These are phyloP conservation scores for Alternaria alternata DNA, from an alignment of 2,329 filamentous ascomycete genomes.

Conservation along the genomic window DNA sequence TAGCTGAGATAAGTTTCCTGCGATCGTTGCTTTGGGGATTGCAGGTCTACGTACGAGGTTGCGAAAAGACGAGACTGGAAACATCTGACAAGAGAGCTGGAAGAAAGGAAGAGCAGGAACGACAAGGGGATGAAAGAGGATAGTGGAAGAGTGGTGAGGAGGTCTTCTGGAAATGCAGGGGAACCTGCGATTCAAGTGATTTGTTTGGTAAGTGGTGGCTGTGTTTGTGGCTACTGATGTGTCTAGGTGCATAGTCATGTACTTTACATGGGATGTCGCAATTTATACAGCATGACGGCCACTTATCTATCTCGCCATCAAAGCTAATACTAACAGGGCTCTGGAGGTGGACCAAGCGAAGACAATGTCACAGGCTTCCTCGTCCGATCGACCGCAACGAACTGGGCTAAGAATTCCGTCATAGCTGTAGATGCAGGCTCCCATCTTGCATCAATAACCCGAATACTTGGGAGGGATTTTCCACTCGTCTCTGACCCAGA, in stretches of 20 bases:
- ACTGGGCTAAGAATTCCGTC: constrained; percentile 83
- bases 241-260: not conserved
- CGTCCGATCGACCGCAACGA: constrained; percentile 78
- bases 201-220: constrained; percentile 52
- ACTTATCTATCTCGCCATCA: not conserved
- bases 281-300: not conserved
- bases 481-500: constrained; percentile 51
- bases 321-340: constrained; percentile 67
- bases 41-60: not conserved
- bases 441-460: constrained; percentile 84
- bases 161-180: constrained; percentile 44
- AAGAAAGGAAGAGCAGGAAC: constrained; percentile 1
- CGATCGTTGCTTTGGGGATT: not conserved
- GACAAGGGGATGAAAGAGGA: constrained; percentile 53
- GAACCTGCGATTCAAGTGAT: constrained; percentile 58
- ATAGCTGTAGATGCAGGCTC: constrained; percentile 95
- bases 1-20: constrained; percentile 1
- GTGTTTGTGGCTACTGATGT: not conserved
- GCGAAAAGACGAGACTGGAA: not conserved
- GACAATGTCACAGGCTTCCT: constrained; percentile 89
- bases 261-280: not conserved
- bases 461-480: constrained; percentile 71
- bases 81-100: not conserved
- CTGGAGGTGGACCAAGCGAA: constrained; percentile 88
- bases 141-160: constrained; percentile 50